Evolutionary conservation across 306 rosid species (phyloP), one percentile per base, ranked within the genome.

Genomic region (Carpinus fangiana): DNA sequence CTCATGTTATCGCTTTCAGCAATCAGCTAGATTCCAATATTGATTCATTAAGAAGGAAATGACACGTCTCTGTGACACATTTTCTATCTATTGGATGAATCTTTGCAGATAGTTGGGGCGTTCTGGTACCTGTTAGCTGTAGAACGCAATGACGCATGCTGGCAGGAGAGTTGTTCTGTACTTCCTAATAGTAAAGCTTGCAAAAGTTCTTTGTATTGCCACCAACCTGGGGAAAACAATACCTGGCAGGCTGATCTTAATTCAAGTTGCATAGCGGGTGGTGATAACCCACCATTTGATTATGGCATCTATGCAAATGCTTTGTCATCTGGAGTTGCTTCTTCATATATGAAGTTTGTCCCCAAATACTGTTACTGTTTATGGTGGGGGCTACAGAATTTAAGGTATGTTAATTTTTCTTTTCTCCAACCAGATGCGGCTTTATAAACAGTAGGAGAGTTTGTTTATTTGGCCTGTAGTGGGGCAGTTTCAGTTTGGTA

Each of bases 381-480:
- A 64, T 95, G 98, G 99, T 95, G 99, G 99, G 99, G 99, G 64
- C 93, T 93, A 67, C 99, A 95, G 81, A 95, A 95, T 70, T 87
- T 95, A 83, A 95, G 99, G 98, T 93, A 79, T 41, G 73, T 68
- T 80, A 54, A 3, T 75, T 80, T 43, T 67, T 50, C 70, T 75
- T 64, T 47, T 18, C 46, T 48, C 18, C 51, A 46, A 36, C 31
- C 31, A 51, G 47, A 41, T 31, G 73, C 61, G 12, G 48, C 45
- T 41, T 5, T 17, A 36, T 64, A 34, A 62, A 16, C 47, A 16
- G 38, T 60, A 23, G 53, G 56, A 66, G 61, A 62, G 43, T 76
- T 84, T 61, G 48, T 80, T 57, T 13, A 3, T 71, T 60, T 51
- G 57, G 52, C 76, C 71, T 64, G 50, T 69, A 16, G 70, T 10